Base-by-base conservation (phyloP, 257 asterid species). In the Fraxinus anomala region DNA sequence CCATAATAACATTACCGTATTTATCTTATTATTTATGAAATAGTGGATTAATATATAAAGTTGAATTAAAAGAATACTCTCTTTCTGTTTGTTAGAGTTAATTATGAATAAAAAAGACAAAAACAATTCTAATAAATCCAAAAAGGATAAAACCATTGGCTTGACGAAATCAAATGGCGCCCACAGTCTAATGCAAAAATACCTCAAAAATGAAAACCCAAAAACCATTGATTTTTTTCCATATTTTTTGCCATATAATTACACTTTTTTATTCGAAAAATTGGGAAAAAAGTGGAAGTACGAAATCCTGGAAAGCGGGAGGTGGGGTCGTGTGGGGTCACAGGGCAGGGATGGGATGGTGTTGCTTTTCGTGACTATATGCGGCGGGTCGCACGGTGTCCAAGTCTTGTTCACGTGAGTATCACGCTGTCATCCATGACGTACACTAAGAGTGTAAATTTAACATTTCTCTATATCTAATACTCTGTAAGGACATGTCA, bases 251-350 rank as follows among this genome's bases (percentile, higher is more conserved):
- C 65, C 26, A 19, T 6, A 5, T 54, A 17, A 54, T n/a, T 54
- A 6, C 23, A 54, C 26, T 54, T 54, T 54, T 54, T 19, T 19
- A 6, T 59, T 42, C 9, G 7, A 49, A 17, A 1, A 63, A 40
- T 3, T 6, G 49, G 31, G 70, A 76, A 47, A 54, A n/a, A 54
- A 17, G 65, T 44, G 73, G 81, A 24, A 67, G 37, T 36, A 26
- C 72, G 73, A 54, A 16, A 5, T 89, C 88, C 92, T 16, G 71
- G 80, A 82, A 85, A 87, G 56, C 79, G 78, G 92, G 90, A 88
- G 81, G 84, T 14, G 47, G 59, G 26, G 17, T 1, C 17, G 40
- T 33, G 78, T 23, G 67, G 72, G 79, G 16, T 59, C 56, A 31
- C 3, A 26, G 4, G 65, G 5, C n/a, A 34, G 13, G 30, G 61